Conservation (phyloP, 1,284 basidiomycete species). For the Trichosporon inkin region DNA sequence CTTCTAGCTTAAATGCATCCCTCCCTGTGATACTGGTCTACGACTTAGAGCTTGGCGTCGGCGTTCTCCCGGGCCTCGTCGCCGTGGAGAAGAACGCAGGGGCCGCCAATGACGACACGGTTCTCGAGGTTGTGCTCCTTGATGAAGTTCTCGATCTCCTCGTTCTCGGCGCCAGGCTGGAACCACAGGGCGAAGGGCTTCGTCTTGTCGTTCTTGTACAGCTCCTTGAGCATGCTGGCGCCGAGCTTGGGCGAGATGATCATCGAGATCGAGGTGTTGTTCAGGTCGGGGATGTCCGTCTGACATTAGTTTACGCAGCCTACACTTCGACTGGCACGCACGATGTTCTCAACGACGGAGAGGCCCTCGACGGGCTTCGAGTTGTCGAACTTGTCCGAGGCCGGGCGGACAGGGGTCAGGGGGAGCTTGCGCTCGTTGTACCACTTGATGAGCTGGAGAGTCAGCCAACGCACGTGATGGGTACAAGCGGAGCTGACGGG, state of each 20-base stretch:
- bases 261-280: slow-evolving; percentile 70
- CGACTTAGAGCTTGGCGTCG: slow-evolving; percentile 19
- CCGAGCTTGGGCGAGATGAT: slow-evolving; percentile 67
- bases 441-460: slow-evolving; percentile 55
- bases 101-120: slow-evolving; percentile 66
- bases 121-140: slow-evolving; percentile 58
- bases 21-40: too few relatives aligned
- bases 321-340: slow-evolving; percentile 51
- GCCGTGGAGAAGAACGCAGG: slow-evolving; percentile 69
- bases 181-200: slow-evolving; percentile 70
- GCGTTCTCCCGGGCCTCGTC: slow-evolving; percentile 48
- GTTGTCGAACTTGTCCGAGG: slow-evolving; percentile 20
- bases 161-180: slow-evolving; percentile 76
- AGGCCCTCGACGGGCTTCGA: slow-evolving; percentile 37
- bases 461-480: neutral
- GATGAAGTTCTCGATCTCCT: slow-evolving; percentile 56
- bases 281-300: slow-evolving; percentile 60
- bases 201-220: slow-evolving; percentile 58
- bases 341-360: slow-evolving; percentile 30
- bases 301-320: slow-evolving; percentile 42
- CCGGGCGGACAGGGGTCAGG: slow-evolving; percentile 59
- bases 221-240: slow-evolving; percentile 34
- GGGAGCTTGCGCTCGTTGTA: slow-evolving; percentile 58
- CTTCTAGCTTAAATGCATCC: too few relatives aligned
- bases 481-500: too few relatives aligned